Conservation (phyloP, 352 stramenopile species). For the Phytophthora pini region DNA sequence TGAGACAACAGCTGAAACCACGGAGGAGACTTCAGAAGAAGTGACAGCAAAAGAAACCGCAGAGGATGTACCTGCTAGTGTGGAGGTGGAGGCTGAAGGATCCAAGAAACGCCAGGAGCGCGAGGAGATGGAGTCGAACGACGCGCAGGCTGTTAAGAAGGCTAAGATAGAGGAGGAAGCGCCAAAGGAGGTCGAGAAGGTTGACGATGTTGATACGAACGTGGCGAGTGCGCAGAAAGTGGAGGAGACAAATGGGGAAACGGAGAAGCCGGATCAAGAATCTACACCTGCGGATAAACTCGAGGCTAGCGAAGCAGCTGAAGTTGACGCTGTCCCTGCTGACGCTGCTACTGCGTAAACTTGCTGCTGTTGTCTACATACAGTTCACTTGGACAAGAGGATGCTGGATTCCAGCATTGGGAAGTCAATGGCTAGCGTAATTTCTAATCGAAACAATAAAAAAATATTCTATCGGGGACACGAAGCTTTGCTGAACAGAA, state of each 20-base stretch:
- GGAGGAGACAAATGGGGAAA: neutral
- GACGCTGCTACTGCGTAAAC: constrained; percentile 25
- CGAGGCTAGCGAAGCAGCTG: neutral
- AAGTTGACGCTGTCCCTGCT: neutral
- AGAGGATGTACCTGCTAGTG: neutral
- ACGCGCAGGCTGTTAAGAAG: constrained; percentile 36
- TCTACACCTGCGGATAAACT: neutral
- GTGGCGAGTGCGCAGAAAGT: neutral
- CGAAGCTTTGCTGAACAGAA: neutral
- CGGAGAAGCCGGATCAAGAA: constrained; percentile 1
- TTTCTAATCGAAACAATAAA: constrained; percentile 22
- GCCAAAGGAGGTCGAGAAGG: neutral
- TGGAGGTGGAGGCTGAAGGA: constrained; percentile 5
- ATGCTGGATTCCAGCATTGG: neutral
- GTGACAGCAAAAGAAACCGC: constrained; percentile 4
- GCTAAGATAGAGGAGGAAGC: constrained; percentile 29
- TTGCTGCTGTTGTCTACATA: neutral
- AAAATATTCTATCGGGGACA: constrained; percentile 19
- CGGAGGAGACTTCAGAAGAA: neutral
- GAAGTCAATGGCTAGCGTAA: constrained; percentile 1
- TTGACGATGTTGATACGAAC: neutral
- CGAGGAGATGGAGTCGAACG: constrained; percentile 31
- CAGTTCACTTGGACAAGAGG: neutral
- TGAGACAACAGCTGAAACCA: neutral
- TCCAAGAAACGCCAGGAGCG: constrained; percentile 46